A percentile compares a stretch with the other conserved stretches of the same genome.
Conservation (phyloP, 768 basidiomycete species). For the Suillus subaureus region DNA sequence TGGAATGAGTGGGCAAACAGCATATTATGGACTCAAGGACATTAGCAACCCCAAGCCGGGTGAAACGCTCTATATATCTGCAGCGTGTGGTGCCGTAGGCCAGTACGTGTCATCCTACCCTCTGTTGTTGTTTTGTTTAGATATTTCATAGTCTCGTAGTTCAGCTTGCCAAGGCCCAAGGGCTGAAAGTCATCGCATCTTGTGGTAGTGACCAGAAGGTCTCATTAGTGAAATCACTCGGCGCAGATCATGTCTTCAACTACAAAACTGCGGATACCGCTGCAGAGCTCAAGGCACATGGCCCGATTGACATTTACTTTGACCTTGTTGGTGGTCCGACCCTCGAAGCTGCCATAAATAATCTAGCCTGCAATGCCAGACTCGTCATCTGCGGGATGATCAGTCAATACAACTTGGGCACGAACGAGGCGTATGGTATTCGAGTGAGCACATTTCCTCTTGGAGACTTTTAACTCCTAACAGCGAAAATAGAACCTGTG, state of each 20-base stretch:
- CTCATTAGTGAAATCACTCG: conserved; percentile 56
- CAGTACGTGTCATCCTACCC: conserved; percentile 42
- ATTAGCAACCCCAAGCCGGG: conserved; percentile 36
- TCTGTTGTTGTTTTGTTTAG: conserved; percentile 13
- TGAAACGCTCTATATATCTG: conserved; percentile 50
- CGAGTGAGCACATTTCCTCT: conserved; percentile 14
- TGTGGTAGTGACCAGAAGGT: conserved; percentile 80
- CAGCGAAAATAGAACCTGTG: neutral
- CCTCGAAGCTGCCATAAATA: conserved; percentile 55
- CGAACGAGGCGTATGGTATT: conserved; percentile 22
- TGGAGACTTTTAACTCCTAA: neutral
- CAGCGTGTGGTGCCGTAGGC: conserved; percentile 56
- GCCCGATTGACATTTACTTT: conserved; percentile 54
- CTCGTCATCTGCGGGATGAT: conserved; percentile 41
- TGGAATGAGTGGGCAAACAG: conserved; percentile 37
- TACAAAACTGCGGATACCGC: conserved; percentile 62
- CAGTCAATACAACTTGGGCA: conserved; percentile 28
- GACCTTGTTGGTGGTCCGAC: conserved; percentile 64
- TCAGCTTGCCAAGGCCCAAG: conserved; percentile 53
- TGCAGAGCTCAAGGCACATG: conserved; percentile 57
- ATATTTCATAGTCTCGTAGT: conserved; percentile 41
- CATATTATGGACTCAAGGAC: conserved; percentile 32
- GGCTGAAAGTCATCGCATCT: conserved; percentile 67
- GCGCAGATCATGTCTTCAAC: conserved; percentile 72
- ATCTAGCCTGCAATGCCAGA: conserved; percentile 45